Percentiles rank a stretch among this genome's conserved stretches.
These are phyloP conservation scores for Ogataea nakhonphanomensis DNA, from an alignment of 805 yeast genomes.

Conservation along the genomic window DNA sequence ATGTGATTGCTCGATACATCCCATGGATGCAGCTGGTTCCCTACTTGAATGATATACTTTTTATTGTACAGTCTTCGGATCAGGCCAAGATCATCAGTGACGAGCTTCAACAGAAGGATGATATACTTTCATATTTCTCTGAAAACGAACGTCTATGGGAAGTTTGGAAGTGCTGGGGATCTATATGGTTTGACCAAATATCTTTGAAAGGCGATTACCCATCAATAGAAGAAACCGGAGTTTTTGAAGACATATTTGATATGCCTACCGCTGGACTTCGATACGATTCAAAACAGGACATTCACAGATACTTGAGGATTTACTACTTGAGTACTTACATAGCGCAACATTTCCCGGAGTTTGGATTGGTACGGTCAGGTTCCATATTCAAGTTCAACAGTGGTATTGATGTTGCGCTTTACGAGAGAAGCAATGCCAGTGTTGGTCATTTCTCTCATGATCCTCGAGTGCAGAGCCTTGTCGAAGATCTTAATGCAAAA, in stretches of 20 bases:
- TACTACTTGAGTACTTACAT: constrained; percentile 48
- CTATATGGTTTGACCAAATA: constrained; percentile 71
- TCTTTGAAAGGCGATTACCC: constrained; percentile 50
- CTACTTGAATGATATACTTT: constrained; percentile 58
- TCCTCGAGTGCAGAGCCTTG: constrained; percentile 21
- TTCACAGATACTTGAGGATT: constrained; percentile 50
- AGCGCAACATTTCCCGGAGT: constrained; percentile 46
- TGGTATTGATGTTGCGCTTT: constrained; percentile 1
- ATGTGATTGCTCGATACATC: constrained; percentile 51
- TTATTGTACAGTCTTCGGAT: constrained; percentile 29
- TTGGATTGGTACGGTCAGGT: constrained; percentile 50
- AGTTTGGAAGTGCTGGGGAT: constrained; percentile 84
- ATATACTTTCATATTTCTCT: constrained; percentile 47
- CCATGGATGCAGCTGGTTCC: constrained; percentile 69
- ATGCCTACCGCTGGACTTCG: constrained; percentile 61
- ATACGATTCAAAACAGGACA: constrained; percentile 43
- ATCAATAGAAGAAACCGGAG: constrained; percentile 51
- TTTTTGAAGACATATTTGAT: constrained; percentile 57
- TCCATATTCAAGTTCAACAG: constrained; percentile 41
- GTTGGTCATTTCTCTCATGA: constrained; percentile 27
- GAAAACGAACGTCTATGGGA: constrained; percentile 65
- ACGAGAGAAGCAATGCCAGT: constrained; percentile 20
- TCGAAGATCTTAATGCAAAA: constrained; percentile 18
- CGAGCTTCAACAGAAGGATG: constrained; percentile 27
- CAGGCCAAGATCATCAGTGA: constrained; percentile 15